Conservation (phyloP, 139 green algal genomes). For the Dunaliella primolecta region DNA sequence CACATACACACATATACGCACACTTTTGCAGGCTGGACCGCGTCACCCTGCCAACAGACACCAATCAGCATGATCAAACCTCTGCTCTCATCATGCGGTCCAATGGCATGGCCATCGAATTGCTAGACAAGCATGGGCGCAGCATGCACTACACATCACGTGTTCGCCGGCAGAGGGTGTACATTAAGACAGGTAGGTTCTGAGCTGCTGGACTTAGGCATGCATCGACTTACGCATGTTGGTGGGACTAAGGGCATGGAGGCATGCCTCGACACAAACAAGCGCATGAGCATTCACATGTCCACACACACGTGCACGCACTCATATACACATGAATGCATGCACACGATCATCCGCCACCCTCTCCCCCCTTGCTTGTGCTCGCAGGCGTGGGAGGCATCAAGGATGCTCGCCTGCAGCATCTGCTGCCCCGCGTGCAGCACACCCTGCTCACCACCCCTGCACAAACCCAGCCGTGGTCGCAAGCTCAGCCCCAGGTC, state of each 20-base stretch:
- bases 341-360: not conserved
- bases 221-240: too few species aligned
- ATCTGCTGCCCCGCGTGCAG: not conserved
- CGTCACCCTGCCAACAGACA: not conserved
- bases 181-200: not conserved
- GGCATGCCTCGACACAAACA: too few species aligned
- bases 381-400: not conserved
- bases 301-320: too few species aligned
- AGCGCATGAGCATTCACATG: too few species aligned
- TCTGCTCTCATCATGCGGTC: conserved; percentile 8
- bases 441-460: not conserved
- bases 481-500: not conserved
- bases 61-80: not conserved
- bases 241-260: too few species aligned
- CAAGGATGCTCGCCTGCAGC: not conserved
- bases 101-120: not conserved
- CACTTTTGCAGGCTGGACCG: not conserved
- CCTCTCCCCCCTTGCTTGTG: too few species aligned
- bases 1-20: not conserved
- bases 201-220: not conserved
- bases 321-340: not conserved
- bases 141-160: conserved; percentile 9
- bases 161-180: not conserved
- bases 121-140: not conserved
- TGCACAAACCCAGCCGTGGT: not conserved